These are phyloP conservation scores for Coccomyxa subellipsoidea DNA, from an alignment of 163 green algal genomes.

Conservation along the genomic window DNA sequence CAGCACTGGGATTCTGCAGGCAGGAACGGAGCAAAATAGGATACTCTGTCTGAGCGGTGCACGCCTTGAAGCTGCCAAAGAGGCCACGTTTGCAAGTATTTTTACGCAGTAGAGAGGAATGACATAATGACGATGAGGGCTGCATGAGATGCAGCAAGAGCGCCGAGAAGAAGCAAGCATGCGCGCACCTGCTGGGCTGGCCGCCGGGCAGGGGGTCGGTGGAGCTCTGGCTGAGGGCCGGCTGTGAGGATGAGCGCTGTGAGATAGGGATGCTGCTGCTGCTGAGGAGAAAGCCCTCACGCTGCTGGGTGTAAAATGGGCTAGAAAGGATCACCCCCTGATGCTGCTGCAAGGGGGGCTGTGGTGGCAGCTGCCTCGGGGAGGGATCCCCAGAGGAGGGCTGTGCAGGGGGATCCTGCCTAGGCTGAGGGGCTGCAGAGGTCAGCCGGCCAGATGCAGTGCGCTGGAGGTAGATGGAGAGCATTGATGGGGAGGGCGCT, in stretches of 20 bases:
- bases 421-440: neutral
- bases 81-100: too few species aligned
- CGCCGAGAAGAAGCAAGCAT: too few species aligned
- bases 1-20: too few species aligned
- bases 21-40: too few species aligned
- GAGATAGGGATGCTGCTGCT: neutral
- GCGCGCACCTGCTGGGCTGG: neutral
- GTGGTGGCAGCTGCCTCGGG: neutral
- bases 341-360: neutral
- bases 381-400: neutral
- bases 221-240: neutral
- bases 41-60: too few species aligned
- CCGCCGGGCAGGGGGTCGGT: neutral
- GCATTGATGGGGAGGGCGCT: neutral
- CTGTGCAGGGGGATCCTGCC: neutral
- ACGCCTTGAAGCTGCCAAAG: too few species aligned
- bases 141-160: too few species aligned
- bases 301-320: neutral
- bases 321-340: neutral
- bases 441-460: neutral
- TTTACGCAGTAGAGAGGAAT: too few species aligned
- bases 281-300: neutral
- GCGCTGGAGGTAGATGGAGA: constrained; percentile 2
- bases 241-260: neutral
- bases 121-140: too few species aligned